A percentile compares a stretch with the other conserved stretches of the same genome.
phyloP scores from a whole-genome alignment of 768 basidiomycete genomes.

The Tricholoma bakamatsutake region DNA sequence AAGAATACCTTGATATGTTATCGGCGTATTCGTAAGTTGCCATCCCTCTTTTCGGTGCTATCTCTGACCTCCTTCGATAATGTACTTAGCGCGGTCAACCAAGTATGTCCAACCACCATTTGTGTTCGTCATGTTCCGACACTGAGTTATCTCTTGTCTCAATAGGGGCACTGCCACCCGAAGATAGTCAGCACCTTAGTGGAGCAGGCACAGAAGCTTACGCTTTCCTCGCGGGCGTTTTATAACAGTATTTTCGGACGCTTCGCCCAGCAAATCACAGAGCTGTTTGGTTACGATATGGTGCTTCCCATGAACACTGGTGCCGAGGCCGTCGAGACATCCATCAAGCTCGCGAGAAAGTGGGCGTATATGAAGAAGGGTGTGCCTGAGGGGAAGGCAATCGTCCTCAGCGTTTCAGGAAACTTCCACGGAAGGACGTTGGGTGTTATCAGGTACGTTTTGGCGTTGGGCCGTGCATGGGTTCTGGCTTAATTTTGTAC shows the following conservation, averaged over 20 bases:
- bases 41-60: not conserved
- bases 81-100: constrained; percentile 70
- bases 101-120: constrained; percentile 41
- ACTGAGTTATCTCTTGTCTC: constrained; percentile 1
- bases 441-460: constrained; percentile 69
- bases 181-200: constrained; percentile 76
- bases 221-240: constrained; percentile 93
- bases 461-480: constrained; percentile 1
- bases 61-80: constrained; percentile 1
- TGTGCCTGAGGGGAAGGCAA: constrained; percentile 74
- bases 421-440: constrained; percentile 97
- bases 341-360: constrained; percentile 92
- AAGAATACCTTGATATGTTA: constrained; percentile 96
- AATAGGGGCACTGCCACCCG: constrained; percentile 87
- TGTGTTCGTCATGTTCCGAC: constrained; percentile 1
- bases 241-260: constrained; percentile 87
- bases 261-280: constrained; percentile 83
- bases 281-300: constrained; percentile 89
- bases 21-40: constrained; percentile 87
- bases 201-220: constrained; percentile 83
- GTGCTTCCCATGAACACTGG: constrained; percentile 99
- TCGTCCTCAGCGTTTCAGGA: constrained; percentile 78
- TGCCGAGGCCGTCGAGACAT: constrained; percentile 96
- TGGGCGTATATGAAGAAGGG: constrained; percentile 94
- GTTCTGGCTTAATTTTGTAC: constrained; percentile 10